Base-by-base conservation (phyloP, 2,329 filamentous ascomycete genomes). In the Coniochaeta ligniaria region DNA sequence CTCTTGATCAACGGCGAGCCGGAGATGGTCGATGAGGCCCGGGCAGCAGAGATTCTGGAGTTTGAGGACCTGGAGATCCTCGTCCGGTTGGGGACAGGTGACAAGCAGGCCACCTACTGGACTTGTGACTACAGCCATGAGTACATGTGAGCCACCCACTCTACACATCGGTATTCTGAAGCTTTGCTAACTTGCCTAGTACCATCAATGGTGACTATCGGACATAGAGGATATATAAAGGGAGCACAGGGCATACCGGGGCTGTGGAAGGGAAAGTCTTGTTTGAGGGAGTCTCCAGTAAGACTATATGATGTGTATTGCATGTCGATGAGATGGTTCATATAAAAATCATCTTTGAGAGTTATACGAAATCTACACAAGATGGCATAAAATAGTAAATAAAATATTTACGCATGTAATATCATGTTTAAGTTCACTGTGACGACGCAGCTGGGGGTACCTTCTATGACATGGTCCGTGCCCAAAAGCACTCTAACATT, bases 121-220 rank as follows among this genome's bases (percentile, higher is more conserved):
- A 95, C 91, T 43, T 95, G 91, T 70, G 91, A 96, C 72, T 91
- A 93, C 67, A 92, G 88, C 70, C 90, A 93, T 70, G 90, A 93
- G 79, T 96, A 86, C 70, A 84, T 85, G 72, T 71, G 64, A 73
- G 69, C 72, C n/a, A 35, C 11, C 47, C 17, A 1, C 17, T 57
- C 35, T 24, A 0, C 4, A 2, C 14, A 28, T 33, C 16, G 41
- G 56, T 16, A 6, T 28, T 20, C n/a, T 14, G 4, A 31, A 31
- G 1, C 20, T 8, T 20, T 66, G 64, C 65, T 70, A 20, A 63
- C 36, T 62, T 60, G 60, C 65, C 64, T 59, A 75, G 75, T 41
- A 85, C 83, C 6, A 88, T 88, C 66, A 89, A 89, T 67, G 85
- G 85, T 33, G 85, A 89, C 69, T 89, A 89, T 70, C 79, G 86